These are phyloP conservation scores for Fomitopsis schrenkii DNA, from an alignment of 1,284 basidiomycete genomes.

Conservation along the genomic window DNA sequence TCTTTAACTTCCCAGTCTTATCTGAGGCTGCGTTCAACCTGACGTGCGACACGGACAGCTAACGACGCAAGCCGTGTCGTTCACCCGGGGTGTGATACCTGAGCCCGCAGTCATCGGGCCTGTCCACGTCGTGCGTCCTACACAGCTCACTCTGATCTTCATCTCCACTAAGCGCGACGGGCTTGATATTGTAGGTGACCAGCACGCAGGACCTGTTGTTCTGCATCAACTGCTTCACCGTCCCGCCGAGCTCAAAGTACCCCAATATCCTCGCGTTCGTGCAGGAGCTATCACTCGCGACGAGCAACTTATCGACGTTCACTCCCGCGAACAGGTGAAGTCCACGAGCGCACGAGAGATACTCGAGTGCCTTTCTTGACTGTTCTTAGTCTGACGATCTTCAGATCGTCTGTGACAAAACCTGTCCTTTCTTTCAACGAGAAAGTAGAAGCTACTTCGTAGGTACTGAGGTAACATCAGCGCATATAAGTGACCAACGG, in stretches of 20 bases:
- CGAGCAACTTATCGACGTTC: conserved; percentile 6
- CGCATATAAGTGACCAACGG: background rate
- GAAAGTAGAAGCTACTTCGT: background rate
- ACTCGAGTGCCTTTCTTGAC: too few relatives aligned
- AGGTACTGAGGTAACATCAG: background rate
- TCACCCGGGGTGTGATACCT: conserved; percentile 7
- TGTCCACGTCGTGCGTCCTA: conserved; percentile 7
- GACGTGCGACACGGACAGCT: conserved; percentile 9
- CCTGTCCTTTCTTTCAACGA: too few relatives aligned
- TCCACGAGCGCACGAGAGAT: too few relatives aligned
- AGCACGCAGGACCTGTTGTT: conserved; percentile 12
- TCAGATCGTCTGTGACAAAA: too few relatives aligned
- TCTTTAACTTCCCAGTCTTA: conserved; percentile 14
- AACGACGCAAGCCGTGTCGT: conserved; percentile 12
- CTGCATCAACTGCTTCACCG: conserved; percentile 15
- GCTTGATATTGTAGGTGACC: conserved; percentile 6
- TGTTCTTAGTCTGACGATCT: too few relatives aligned
- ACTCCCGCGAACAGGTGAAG: too few relatives aligned
- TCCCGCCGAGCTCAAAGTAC: conserved; percentile 5
- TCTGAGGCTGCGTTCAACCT: conserved; percentile 3
- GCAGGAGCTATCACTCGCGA: conserved; percentile 9
- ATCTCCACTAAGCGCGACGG: too few relatives aligned
- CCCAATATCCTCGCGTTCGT: conserved; percentile 7
- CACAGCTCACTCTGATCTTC: too few relatives aligned
- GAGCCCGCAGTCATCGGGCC: conserved; percentile 12